Evolutionary conservation across 1,139 yeast genomes (phyloP).

Genomic region (Pichia sp.): DNA sequence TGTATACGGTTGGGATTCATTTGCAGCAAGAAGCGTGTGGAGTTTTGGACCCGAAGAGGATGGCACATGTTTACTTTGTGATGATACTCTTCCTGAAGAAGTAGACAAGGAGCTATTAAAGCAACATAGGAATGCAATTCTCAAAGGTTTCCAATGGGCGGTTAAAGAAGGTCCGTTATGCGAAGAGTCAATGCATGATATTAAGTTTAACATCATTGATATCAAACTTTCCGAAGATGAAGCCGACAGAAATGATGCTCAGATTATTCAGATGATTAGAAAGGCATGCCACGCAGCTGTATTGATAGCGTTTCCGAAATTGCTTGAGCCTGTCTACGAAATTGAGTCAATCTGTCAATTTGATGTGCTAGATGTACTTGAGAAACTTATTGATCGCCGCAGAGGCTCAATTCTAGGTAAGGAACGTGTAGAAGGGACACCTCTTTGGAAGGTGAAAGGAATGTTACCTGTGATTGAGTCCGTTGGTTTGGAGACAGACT

Average conservation of each 20-base stretch:
- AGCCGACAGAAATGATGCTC: slow-evolving; percentile 54
- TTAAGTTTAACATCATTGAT: slow-evolving; percentile 67
- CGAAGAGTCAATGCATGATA: slow-evolving; percentile 71
- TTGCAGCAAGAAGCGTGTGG: slow-evolving; percentile 83
- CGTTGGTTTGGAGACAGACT: slow-evolving; percentile 80
- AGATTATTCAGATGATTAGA: slow-evolving; percentile 74
- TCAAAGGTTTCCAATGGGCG: slow-evolving; percentile 81
- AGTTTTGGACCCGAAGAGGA: slow-evolving; percentile 60
- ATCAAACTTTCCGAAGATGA: slow-evolving; percentile 44
- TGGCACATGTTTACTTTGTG: slow-evolving; percentile 53
- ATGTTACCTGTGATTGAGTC: slow-evolving; percentile 84
- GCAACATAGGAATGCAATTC: slow-evolving; percentile 45
- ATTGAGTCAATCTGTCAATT: slow-evolving; percentile 40
- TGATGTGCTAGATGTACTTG: slow-evolving; percentile 44
- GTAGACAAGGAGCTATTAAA: slow-evolving; percentile 50
- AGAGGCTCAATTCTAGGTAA: slow-evolving; percentile 50
- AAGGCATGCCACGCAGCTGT: slow-evolving; percentile 82
- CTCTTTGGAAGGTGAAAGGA: slow-evolving; percentile 55
- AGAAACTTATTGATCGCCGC: slow-evolving; percentile 34
- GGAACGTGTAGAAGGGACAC: slow-evolving; percentile 68
- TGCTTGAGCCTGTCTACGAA: slow-evolving; percentile 79
- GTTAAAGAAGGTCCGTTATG: slow-evolving; percentile 84
- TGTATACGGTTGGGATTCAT: slow-evolving; percentile 71
- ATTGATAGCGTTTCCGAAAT: slow-evolving; percentile 67
- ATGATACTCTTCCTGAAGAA: slow-evolving; percentile 73